Conservation (phyloP, 2,329 filamentous ascomycete species). For the Aspergillus brunneoviolaceus region DNA sequence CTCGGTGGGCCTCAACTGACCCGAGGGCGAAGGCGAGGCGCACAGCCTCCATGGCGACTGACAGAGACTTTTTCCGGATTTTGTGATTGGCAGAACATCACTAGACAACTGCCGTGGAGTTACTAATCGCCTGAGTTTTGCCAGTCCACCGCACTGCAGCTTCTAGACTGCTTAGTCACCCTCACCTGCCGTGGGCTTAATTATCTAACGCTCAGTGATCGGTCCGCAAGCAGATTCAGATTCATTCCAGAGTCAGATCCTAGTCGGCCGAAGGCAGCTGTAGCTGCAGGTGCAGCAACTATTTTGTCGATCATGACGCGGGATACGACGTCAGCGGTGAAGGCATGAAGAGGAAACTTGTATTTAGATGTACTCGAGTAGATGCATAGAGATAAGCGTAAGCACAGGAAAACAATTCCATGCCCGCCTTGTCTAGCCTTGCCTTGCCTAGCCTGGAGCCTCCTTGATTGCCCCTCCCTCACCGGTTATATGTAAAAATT, state of each 20-base stretch:
- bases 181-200: neutral
- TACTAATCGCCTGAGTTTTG: too few species aligned
- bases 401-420: neutral
- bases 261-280: neutral
- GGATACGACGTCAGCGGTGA: neutral
- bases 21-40: too few species aligned
- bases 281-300: neutral
- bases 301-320: slow-evolving; percentile 7
- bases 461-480: neutral
- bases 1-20: too few species aligned
- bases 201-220: neutral
- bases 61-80: too few species aligned
- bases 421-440: neutral
- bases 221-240: neutral
- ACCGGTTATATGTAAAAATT: neutral
- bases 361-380: neutral
- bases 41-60: neutral
- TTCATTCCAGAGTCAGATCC: neutral
- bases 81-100: neutral
- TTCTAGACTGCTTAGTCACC: slow-evolving; percentile 18
- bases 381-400: neutral
- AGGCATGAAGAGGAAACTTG: neutral
- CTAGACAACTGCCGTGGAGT: neutral
- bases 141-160: neutral
- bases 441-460: too few species aligned